Conservation (phyloP, 805 yeast genomes). For the Candida odintsovae region DNA sequence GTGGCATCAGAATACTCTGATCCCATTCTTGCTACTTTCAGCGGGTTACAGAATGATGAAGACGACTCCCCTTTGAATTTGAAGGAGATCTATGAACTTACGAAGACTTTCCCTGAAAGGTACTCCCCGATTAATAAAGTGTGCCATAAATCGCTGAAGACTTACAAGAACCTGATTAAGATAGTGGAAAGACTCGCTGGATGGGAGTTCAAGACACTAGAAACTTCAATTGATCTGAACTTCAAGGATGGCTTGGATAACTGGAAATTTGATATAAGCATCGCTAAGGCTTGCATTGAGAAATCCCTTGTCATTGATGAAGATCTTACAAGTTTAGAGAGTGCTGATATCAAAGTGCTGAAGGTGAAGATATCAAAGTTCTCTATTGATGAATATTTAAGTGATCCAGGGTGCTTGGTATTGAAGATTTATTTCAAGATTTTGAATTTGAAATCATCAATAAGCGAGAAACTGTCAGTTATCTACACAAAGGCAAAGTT, state of each 20-base stretch:
- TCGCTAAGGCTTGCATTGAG: neutral
- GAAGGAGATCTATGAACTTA: neutral
- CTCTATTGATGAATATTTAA: neutral
- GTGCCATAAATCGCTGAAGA: neutral
- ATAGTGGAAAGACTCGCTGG: neutral
- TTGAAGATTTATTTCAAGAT: constrained; percentile 26
- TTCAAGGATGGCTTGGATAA: neutral
- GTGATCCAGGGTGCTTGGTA: constrained; percentile 15
- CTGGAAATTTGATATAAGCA: neutral
- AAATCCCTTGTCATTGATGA: neutral
- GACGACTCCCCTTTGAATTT: neutral
- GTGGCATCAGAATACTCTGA: neutral
- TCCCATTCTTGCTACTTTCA: neutral
- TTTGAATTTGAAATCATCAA: constrained; percentile 43
- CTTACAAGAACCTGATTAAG: neutral
- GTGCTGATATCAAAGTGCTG: neutral
- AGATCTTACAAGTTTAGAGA: neutral
- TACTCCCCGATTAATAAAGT: neutral
- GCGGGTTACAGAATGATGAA: neutral
- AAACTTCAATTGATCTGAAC: neutral
- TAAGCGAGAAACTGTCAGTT: constrained; percentile 48
- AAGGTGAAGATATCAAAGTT: neutral
- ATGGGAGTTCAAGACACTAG: neutral
- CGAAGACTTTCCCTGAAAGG: neutral
- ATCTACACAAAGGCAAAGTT: constrained; percentile 62